Evolutionary conservation across 495 filamentous ascomycete species (phyloP).

Genomic region (Neurospora sp.): DNA sequence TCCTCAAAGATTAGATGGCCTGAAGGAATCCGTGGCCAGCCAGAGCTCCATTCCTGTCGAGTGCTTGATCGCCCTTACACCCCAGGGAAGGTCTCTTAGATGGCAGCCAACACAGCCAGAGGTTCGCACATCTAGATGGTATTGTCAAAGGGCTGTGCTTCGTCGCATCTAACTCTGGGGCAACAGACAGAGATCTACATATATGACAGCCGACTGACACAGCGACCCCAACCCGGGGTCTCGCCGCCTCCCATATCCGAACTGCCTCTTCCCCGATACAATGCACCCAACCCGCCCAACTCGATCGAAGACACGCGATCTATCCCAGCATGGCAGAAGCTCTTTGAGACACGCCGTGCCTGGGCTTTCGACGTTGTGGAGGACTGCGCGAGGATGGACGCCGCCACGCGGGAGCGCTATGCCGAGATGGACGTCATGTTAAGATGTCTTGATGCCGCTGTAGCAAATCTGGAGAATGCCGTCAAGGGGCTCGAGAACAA

Average conservation of each 20-base stretch:
- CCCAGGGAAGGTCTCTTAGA: conserved; percentile 71
- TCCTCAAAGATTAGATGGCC: conserved; percentile 38
- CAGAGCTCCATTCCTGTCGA: conserved; percentile 56
- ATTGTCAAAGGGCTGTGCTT: background rate
- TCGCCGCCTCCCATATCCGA: conserved; percentile 34
- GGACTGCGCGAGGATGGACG: conserved; percentile 50
- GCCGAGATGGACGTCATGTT: conserved; percentile 62
- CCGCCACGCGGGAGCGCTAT: conserved; percentile 37
- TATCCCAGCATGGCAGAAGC: conserved; percentile 68
- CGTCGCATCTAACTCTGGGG: conserved; percentile 2
- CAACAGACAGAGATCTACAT: conserved; percentile 77
- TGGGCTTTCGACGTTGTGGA: conserved; percentile 67
- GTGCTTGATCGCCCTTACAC: conserved; percentile 73
- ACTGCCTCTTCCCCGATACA: conserved; percentile 48
- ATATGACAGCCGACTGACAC: conserved; percentile 64
- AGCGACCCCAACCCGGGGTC: conserved; percentile 31
- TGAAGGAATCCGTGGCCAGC: conserved; percentile 62
- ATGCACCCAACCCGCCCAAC: conserved; percentile 55
- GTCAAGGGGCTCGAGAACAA: conserved; percentile 64
- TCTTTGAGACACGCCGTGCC: conserved; percentile 60
- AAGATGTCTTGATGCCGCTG: conserved; percentile 62
- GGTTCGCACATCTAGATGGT: conserved; percentile 36
- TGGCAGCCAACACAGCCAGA: conserved; percentile 64
- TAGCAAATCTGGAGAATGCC: conserved; percentile 70
- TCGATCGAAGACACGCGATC: conserved; percentile 62